Percentiles rank a stretch among this genome's conserved stretches.
Evolutionary conservation across 1,139 yeast species (phyloP).

Genomic region (Meyerozyma elateridarum): DNA sequence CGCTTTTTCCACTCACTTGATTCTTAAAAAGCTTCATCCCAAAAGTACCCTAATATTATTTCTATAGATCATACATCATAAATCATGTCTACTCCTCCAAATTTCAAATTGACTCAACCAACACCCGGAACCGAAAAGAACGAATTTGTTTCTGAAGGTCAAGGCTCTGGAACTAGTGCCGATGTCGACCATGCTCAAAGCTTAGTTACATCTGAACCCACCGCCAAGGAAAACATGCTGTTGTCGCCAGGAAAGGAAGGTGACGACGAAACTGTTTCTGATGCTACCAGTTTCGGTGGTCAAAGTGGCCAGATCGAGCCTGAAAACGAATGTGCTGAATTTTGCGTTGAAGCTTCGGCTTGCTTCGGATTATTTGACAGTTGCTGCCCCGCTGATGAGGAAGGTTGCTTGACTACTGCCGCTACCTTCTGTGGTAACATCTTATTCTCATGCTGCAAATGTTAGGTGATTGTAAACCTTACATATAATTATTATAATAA

Average conservation of each 20-base stretch:
- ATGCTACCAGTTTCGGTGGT: constrained; percentile 10
- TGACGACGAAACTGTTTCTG: constrained; percentile 12
- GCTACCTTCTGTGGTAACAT: constrained; percentile 39
- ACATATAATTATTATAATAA: too few relatives aligned
- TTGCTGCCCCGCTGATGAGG: constrained; percentile 40
- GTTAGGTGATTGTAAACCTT: too few relatives aligned
- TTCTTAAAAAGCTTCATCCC: too few relatives aligned
- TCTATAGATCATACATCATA: constrained; percentile 13
- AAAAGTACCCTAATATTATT: too few relatives aligned
- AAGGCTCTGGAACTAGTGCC: neutral
- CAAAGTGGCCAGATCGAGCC: constrained; percentile 2
- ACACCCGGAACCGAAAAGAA: constrained; percentile 12
- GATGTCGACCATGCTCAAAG: too few relatives aligned
- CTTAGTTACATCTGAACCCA: constrained; percentile 1
- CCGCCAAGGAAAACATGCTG: constrained; percentile 5
- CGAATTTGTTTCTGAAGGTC: constrained; percentile 6
- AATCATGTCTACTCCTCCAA: constrained; percentile 9
- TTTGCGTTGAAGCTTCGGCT: constrained; percentile 33
- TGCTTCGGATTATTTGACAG: constrained; percentile 41
- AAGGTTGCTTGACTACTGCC: constrained; percentile 34
- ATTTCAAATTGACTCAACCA: constrained; percentile 10
- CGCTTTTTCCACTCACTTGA: constrained; percentile 1
- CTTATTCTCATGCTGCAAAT: constrained; percentile 34
- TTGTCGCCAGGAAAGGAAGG: too few relatives aligned
- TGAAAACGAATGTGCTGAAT: constrained; percentile 40